These are phyloP conservation scores for Chlamydomonas sp. DNA, from an alignment of 139 green algal genomes.

Conservation along the genomic window DNA sequence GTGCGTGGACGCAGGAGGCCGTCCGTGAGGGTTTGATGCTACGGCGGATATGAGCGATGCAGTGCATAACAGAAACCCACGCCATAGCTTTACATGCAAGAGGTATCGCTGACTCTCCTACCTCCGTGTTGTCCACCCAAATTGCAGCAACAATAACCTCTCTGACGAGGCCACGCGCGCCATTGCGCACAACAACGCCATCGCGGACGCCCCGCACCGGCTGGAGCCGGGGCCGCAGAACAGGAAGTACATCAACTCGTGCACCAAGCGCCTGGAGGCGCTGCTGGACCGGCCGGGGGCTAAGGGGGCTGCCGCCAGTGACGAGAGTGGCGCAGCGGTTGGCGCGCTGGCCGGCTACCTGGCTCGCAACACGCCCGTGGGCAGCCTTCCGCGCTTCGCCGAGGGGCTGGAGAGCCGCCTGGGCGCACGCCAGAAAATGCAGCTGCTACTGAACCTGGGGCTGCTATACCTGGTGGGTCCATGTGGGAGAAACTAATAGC, in stretches of 20 bases:
- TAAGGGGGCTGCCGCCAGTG: neutral
- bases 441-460: conserved; percentile 75
- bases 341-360: conserved; percentile 16
- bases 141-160: conserved; percentile 22
- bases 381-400: neutral
- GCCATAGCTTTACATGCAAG: too few species aligned
- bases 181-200: conserved; percentile 78
- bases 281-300: conserved; percentile 59
- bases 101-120: too few species aligned
- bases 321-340: neutral
- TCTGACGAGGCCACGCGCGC: conserved; percentile 63
- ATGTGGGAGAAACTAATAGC: neutral
- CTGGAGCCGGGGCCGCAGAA: conserved; percentile 36
- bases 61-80: too few species aligned
- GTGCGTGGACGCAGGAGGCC: neutral
- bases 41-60: too few species aligned
- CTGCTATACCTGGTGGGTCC: conserved; percentile 69
- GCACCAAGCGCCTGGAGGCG: conserved; percentile 76
- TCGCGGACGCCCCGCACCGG: conserved; percentile 37
- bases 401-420: conserved; percentile 73
- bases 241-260: conserved; percentile 63
- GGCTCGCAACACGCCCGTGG: conserved; percentile 15
- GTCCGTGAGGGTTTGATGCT: neutral
- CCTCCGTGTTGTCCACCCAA: neutral
- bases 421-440: conserved; percentile 68